Evolutionary conservation across 768 basidiomycete species (phyloP).

Genomic region (Ephemerocybe angulata): DNA sequence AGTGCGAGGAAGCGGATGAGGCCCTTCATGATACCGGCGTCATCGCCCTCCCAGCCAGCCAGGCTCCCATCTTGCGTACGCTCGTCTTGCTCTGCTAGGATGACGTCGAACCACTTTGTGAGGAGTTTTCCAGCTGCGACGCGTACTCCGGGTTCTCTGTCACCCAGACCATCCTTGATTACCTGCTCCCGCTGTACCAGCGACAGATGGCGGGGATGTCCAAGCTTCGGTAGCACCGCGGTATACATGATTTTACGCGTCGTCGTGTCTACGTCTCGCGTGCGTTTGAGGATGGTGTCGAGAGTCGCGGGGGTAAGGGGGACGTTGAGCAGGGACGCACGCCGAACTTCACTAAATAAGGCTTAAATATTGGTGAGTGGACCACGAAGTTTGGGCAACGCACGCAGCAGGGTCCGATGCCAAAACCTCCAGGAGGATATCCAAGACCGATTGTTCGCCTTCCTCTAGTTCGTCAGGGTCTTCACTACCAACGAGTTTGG

Average conservation of each 20-base stretch:
- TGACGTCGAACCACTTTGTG: conserved; percentile 75
- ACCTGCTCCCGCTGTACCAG: conserved; percentile 82
- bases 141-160: conserved; percentile 79
- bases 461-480: conserved; percentile 52
- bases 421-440: conserved; percentile 66
- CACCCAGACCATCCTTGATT: conserved; percentile 84
- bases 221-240: conserved; percentile 52
- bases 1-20: conserved; percentile 42
- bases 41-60: conserved; percentile 40
- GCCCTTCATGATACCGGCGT: conserved; percentile 44
- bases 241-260: conserved; percentile 79
- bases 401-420: conserved; percentile 70
- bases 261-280: conserved; percentile 79
- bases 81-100: conserved; percentile 36
- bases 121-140: conserved; percentile 80
- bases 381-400: conserved; percentile 14
- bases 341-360: conserved; percentile 74
- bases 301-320: conserved; percentile 62
- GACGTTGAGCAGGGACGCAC: conserved; percentile 77
- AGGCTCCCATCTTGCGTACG: conserved; percentile 21
- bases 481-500: conserved; percentile 71
- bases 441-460: conserved; percentile 51
- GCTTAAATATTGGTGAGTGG: not conserved
- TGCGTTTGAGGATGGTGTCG: conserved; percentile 66
- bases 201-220: conserved; percentile 67